These are phyloP conservation scores for Sphaceloma murrayae DNA, from an alignment of 2,329 filamentous ascomycete genomes.

Conservation along the genomic window DNA sequence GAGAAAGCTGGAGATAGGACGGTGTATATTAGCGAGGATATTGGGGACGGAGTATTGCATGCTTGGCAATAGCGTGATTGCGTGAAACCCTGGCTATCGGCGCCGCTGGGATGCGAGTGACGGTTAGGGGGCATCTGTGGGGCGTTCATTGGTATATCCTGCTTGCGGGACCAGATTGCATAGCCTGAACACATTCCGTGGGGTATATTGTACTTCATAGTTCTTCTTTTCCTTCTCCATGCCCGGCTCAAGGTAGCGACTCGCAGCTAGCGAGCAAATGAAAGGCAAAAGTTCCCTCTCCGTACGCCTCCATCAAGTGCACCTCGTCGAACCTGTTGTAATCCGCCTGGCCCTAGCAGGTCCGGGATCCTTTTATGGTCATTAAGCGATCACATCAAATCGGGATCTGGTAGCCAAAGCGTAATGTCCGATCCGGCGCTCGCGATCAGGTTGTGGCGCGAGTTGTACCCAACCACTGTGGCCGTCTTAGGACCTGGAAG, in stretches of 20 bases:
- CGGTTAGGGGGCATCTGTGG: background rate
- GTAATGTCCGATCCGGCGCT: constrained; percentile 72
- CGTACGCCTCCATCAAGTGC: too few species aligned
- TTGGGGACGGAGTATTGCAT: too few species aligned
- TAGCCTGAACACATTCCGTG: background rate
- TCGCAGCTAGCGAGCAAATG: too few species aligned
- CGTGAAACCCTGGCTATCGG: constrained; percentile 6
- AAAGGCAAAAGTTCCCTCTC: too few species aligned
- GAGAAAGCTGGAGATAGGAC: background rate
- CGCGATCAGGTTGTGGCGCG: constrained; percentile 81
- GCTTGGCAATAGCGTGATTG: too few species aligned
- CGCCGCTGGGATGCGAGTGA: background rate
- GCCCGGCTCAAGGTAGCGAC: too few species aligned
- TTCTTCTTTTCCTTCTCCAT: background rate
- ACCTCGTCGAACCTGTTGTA: too few species aligned
- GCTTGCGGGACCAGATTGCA: background rate
- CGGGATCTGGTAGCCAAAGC: constrained; percentile 41
- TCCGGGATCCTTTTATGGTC: background rate
- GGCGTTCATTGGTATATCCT: background rate
- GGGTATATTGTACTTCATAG: background rate
- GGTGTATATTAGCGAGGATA: background rate
- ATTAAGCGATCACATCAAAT: constrained; percentile 23
- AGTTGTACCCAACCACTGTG: constrained; percentile 77
- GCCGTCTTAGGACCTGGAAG: constrained; percentile 56
- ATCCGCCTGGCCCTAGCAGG: too few species aligned